phyloP scores from a whole-genome alignment of 2,329 filamentous ascomycete genomes.

The Aureobasidium zeae region DNA sequence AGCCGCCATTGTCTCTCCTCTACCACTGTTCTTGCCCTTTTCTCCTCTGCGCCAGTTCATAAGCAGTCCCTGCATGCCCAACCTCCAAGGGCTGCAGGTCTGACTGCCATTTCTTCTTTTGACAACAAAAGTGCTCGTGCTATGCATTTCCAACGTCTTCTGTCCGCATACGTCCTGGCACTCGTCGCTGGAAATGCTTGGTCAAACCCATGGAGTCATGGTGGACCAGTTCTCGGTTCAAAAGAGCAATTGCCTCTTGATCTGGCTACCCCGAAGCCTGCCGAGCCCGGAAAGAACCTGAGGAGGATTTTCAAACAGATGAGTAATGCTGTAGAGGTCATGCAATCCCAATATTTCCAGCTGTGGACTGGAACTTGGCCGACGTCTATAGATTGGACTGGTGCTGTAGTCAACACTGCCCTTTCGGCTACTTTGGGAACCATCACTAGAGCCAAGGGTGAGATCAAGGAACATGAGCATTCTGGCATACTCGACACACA shows the following conservation, averaged over 20 bases:
- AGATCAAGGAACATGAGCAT: not conserved
- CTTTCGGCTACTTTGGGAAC: conserved; percentile 41
- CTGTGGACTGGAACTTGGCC: conserved; percentile 76
- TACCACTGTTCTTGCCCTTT: not conserved
- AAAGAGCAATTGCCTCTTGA: not conserved
- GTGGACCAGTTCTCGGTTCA: not conserved
- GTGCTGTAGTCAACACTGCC: conserved; percentile 72
- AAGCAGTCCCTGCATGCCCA: not conserved
- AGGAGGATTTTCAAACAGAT: not conserved
- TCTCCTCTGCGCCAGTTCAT: not conserved
- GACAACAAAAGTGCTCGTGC: conserved; percentile 11
- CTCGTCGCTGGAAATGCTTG: not conserved
- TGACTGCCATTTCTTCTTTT: not conserved
- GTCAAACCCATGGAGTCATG: not conserved
- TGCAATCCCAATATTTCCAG: conserved; percentile 71
- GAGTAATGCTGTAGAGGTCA: conserved; percentile 53
- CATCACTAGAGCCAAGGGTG: not conserved
- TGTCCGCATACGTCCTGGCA: conserved; percentile 1
- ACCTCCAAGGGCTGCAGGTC: not conserved
- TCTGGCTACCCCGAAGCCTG: too few relatives aligned
- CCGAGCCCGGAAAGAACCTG: not conserved
- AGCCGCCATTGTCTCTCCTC: not conserved
- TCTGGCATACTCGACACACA: conserved; percentile 54
- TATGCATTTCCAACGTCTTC: not conserved
- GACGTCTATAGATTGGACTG: conserved; percentile 84